Conservation (phyloP, 768 basidiomycete genomes). For the Macrolepiota dolichaula region DNA sequence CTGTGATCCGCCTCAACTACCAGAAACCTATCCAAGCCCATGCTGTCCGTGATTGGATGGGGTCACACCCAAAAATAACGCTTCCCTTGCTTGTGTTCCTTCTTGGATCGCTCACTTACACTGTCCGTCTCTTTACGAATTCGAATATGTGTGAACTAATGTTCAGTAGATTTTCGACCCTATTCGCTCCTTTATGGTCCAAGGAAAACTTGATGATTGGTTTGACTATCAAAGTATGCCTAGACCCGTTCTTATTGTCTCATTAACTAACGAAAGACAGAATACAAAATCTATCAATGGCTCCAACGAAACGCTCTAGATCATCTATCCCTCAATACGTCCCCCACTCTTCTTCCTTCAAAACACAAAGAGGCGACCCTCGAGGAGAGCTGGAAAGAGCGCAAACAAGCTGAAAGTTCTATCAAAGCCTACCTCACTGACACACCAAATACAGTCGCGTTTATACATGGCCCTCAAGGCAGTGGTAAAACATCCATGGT, state of each 20-base stretch:
- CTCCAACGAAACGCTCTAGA: constrained; percentile 59
- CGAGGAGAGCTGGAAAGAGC: constrained; percentile 77
- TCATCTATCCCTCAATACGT: constrained; percentile 25
- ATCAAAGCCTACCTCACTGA: constrained; percentile 75
- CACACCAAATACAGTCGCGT: constrained; percentile 70
- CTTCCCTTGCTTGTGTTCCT: constrained; percentile 82
- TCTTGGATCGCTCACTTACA: constrained; percentile 86
- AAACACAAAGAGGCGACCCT: constrained; percentile 17
- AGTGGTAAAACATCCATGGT: constrained; percentile 74
- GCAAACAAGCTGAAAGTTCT: constrained; percentile 68
- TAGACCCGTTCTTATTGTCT: background rate
- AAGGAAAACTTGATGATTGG: constrained; percentile 79
- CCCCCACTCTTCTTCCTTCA: constrained; percentile 20
- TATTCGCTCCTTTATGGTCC: constrained; percentile 78
- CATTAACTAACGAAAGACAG: constrained; percentile 29
- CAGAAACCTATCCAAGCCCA: constrained; percentile 65
- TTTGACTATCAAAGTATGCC: constrained; percentile 71
- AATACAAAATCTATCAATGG: constrained; percentile 77
- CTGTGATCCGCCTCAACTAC: constrained; percentile 52
- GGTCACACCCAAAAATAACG: constrained; percentile 82
- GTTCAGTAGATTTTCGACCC: constrained; percentile 81
- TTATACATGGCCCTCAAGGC: constrained; percentile 81
- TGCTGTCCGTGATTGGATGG: constrained; percentile 72
- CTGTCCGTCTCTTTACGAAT: constrained; percentile 43
- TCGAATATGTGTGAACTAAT: background rate